Evolutionary conservation across 2,329 filamentous ascomycete genomes (phyloP), one percentile per base, ranked within the genome.

Genomic region (Atkinsonella texensis): DNA sequence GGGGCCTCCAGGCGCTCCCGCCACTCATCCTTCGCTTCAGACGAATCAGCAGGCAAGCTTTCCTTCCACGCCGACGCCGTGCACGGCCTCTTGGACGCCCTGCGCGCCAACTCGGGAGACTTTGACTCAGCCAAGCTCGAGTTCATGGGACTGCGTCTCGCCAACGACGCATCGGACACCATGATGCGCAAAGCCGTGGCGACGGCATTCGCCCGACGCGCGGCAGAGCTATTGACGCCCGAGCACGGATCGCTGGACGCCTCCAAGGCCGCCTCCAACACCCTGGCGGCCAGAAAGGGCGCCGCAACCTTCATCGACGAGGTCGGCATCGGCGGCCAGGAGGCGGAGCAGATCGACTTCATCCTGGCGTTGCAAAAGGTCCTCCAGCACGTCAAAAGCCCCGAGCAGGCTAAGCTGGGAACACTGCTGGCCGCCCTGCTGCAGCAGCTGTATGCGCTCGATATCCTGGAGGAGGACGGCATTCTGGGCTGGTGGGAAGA

Each of bases 401-500:
- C 74, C 39, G 76, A 79, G 52, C 58, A 67, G 28, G 60, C 63
- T 23, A 71, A 68, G 53, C 70, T 72, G 3, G 77, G 78, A 12
- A 84, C 62, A 68, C 77, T 96, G 10, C 76, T 97, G 35, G 77
- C 90, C 3, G 87, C 84, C 40, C 73, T 89, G 59, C 79, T 89
- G 58, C 93, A 94, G 70, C 87, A 89, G 66, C 74, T 97, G 49
- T 94, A 95, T 64, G 81, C 86, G 57, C 69, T 86, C 47, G 93
- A 97, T 57, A 76, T 95, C 15, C 70, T 96, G 1, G 89, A 95
- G 64, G 89, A 95, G 62, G 90, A 96, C 42, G 89, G 86, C 0
- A 87, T 95, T 58, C 71, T 91, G 60, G 77, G 79, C 46, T 98
- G 93, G 93, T 97, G 90, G 90, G 79, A 74, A 18, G 85, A 95